A percentile compares a stretch with the other conserved stretches of the same genome.
These are phyloP conservation scores for Capsella rubella DNA, from an alignment of 441 rosid species.

Conservation along the genomic window DNA sequence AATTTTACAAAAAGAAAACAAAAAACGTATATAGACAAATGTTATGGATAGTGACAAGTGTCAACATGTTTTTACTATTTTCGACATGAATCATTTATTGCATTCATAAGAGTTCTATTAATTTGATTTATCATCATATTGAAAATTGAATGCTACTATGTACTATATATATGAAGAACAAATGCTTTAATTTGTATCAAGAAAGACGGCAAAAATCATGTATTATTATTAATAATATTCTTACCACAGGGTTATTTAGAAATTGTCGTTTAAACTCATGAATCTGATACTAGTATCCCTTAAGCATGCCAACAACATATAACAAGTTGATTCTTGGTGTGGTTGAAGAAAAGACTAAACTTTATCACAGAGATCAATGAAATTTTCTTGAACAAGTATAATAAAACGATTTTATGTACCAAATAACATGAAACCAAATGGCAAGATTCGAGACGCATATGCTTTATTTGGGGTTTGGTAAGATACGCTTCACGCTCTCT, in stretches of 20 bases:
- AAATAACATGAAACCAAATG: slow-evolving; percentile 1
- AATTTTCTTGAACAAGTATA: background rate
- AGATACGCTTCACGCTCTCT: background rate
- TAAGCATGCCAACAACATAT: too few species aligned
- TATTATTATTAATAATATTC: too few species aligned
- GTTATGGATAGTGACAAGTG: background rate
- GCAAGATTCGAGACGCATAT: slow-evolving; percentile 22
- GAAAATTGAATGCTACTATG: background rate
- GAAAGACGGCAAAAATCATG: background rate
- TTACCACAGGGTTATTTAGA: too few species aligned
- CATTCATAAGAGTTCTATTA: too few species aligned
- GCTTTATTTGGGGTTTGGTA: slow-evolving; percentile 35
- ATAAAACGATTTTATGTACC: background rate
- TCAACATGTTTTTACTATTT: background rate
- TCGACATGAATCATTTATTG: background rate
- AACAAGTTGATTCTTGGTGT: too few species aligned
- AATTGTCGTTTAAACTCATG: too few species aligned
- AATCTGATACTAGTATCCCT: too few species aligned
- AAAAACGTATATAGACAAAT: background rate
- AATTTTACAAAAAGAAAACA: too few species aligned
- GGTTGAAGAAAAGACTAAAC: background rate
- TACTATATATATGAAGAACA: too few species aligned
- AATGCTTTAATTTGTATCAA: background rate
- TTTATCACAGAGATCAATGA: background rate
- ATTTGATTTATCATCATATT: too few species aligned